Evolutionary conservation across 164 flowering plant genomes (phyloP).

Genomic region (Umbilicus rupestris): DNA sequence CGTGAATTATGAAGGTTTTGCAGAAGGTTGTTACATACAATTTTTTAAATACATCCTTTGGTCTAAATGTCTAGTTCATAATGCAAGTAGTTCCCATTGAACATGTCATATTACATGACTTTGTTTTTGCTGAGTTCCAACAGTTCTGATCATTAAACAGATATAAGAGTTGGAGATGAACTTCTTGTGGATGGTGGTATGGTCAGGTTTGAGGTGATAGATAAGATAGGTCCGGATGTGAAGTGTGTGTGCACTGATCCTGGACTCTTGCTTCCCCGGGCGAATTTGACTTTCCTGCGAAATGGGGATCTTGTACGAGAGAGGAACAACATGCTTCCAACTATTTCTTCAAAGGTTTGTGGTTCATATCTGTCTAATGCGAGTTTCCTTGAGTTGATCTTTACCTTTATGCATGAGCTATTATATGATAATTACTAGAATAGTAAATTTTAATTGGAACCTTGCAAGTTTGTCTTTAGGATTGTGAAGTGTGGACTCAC

Average conservation of each 20-base stretch:
- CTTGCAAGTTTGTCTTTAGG: no score
- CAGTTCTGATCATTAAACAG: constrained; percentile 25
- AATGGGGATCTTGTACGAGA: constrained; percentile 86
- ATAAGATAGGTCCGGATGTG: constrained; percentile 96
- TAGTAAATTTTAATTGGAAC: neutral
- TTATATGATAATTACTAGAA: neutral
- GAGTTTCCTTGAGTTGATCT: neutral
- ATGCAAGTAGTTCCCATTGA: neutral
- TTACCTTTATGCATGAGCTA: no score
- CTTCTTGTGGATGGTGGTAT: constrained; percentile 98
- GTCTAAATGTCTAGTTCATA: neutral
- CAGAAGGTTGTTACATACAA: constrained; percentile 56
- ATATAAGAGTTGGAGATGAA: constrained; percentile 87
- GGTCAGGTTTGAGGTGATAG: constrained; percentile 97
- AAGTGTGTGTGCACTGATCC: constrained; percentile 90
- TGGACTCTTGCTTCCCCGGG: constrained; percentile 85
- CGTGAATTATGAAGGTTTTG: constrained; percentile 95
- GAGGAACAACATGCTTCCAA: constrained; percentile 93
- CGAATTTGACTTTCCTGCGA: constrained; percentile 89
- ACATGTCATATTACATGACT: neutral
- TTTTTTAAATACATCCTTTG: neutral
- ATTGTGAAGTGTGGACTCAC: no score
- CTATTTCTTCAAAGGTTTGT: constrained; percentile 90
- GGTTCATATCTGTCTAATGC: neutral
- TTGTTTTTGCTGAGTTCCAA: neutral